These are phyloP conservation scores for Parathielavia hyrcaniae DNA, from an alignment of 495 filamentous ascomycete species.

Conservation along the genomic window DNA sequence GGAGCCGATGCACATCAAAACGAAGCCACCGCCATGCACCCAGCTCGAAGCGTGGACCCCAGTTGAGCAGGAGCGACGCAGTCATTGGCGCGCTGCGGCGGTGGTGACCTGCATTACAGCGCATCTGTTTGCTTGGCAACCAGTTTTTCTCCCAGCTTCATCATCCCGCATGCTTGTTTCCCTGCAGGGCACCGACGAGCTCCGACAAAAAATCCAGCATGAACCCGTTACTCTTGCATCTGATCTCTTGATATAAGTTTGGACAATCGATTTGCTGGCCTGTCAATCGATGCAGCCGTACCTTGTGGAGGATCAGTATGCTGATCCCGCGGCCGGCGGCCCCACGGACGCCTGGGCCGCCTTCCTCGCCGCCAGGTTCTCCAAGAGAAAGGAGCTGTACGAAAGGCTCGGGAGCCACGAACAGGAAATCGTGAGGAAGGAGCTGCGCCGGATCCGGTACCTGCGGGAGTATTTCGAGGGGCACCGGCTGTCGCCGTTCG, in stretches of 20 bases:
- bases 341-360: conserved; percentile 25
- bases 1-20: no score
- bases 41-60: no score
- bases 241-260: background rate
- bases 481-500: conserved; percentile 18
- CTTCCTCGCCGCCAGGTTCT: conserved; percentile 23
- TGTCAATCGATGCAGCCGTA: conserved; percentile 16
- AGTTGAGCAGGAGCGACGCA: no score
- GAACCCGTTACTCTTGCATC: no score
- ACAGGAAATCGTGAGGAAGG: conserved; percentile 25
- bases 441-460: conserved; percentile 26
- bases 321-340: conserved; percentile 18
- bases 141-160: background rate
- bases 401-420: conserved; percentile 19
- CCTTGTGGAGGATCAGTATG: conserved; percentile 23
- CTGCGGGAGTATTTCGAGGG: conserved; percentile 22
- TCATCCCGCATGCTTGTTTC: background rate
- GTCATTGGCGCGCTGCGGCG: no score
- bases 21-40: no score
- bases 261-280: no score
- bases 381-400: conserved; percentile 22
- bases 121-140: no score
- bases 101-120: no score
- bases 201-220: no score
- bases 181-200: no score